These are phyloP conservation scores for Nicotiana knightiana DNA, from an alignment of 257 asterid species.

Conservation along the genomic window DNA sequence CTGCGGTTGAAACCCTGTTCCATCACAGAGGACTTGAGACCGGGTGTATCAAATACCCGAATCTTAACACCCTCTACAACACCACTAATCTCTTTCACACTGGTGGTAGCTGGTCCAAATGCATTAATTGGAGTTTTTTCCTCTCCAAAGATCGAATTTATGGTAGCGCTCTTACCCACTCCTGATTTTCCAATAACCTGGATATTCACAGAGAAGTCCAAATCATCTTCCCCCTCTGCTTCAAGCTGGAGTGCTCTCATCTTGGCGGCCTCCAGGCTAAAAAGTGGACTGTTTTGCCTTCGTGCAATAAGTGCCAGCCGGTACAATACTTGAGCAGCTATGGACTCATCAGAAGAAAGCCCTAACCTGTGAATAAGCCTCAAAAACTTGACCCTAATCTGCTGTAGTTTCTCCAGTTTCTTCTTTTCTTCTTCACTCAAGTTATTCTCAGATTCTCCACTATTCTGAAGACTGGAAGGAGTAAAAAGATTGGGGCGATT, in stretches of 20 bases:
- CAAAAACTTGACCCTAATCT: constrained; percentile 71
- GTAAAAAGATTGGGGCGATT: constrained; percentile 52
- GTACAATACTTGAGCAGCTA: constrained; percentile 82
- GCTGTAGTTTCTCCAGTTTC: constrained; percentile 77
- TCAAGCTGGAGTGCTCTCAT: constrained; percentile 66
- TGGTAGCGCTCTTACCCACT: constrained; percentile 89
- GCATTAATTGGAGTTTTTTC: constrained; percentile 67
- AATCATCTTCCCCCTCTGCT: constrained; percentile 38
- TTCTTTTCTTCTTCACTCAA: constrained; percentile 84
- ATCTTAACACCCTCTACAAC: constrained; percentile 68
- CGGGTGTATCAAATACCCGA: constrained; percentile 78
- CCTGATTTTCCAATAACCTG: constrained; percentile 90
- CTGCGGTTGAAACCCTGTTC: constrained; percentile 70
- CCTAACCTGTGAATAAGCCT: constrained; percentile 84
- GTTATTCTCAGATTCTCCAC: constrained; percentile 49
- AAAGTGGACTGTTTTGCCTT: constrained; percentile 57
- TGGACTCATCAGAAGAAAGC: constrained; percentile 66
- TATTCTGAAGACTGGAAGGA: constrained; percentile 34
- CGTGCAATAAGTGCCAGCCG: constrained; percentile 77
- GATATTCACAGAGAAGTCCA: constrained; percentile 72
- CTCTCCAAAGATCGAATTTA: constrained; percentile 76
- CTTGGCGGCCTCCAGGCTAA: constrained; percentile 74
- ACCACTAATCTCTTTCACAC: constrained; percentile 51
- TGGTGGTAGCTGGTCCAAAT: constrained; percentile 58
- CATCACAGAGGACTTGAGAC: constrained; percentile 63